These are phyloP conservation scores for Thymus quinquecostatus DNA, from an alignment of 257 asterid species.

Conservation along the genomic window DNA sequence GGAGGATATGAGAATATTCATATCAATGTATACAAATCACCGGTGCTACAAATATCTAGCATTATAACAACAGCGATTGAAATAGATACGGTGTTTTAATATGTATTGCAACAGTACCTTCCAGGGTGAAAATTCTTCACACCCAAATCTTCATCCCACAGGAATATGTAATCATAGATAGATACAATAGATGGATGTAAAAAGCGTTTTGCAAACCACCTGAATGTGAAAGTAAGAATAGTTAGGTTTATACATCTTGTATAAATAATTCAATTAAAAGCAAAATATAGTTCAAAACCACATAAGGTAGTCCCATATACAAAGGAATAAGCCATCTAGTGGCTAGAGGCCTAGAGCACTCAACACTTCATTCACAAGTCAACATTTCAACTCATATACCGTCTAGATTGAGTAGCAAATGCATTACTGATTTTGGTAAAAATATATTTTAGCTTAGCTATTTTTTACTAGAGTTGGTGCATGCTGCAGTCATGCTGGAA, in stretches of 20 bases:
- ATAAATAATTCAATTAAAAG: background rate
- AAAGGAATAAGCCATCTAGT: slow-evolving; percentile 11
- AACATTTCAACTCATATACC: slow-evolving; percentile 3
- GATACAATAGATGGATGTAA: slow-evolving; percentile 85
- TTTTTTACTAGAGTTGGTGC: background rate
- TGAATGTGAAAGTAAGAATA: slow-evolving; percentile 37
- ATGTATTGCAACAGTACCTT: slow-evolving; percentile 51
- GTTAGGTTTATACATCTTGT: slow-evolving; percentile 6
- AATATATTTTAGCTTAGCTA: slow-evolving; percentile 5
- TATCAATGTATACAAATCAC: background rate
- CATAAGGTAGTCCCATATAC: slow-evolving; percentile 12
- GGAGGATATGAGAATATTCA: background rate
- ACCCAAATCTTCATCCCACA: slow-evolving; percentile 98
- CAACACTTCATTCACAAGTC: slow-evolving; percentile 8
- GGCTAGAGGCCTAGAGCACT: background rate
- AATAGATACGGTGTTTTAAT: background rate
- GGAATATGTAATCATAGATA: slow-evolving; percentile 77
- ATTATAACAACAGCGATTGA: background rate
- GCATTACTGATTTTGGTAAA: slow-evolving; percentile 10
- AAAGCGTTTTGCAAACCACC: slow-evolving; percentile 98
- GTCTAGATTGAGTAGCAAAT: background rate
- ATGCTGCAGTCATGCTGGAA: background rate
- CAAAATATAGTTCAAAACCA: background rate
- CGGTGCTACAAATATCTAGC: slow-evolving; percentile 5
- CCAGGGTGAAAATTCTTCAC: slow-evolving; percentile 82